Conservation (phyloP, 139 green algal species). For the Picochlorum sp. region DNA sequence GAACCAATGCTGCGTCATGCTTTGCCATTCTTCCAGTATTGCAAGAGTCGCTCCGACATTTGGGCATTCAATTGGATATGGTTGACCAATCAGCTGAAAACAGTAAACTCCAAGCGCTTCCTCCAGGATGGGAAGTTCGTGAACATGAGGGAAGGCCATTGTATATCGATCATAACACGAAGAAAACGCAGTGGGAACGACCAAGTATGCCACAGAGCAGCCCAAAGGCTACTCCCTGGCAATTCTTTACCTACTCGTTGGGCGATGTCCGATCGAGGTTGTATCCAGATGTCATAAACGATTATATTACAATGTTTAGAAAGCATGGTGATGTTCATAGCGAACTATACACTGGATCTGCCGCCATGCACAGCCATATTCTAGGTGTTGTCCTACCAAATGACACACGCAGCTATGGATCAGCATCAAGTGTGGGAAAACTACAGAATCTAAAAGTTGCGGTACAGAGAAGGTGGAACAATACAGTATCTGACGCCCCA, state of each 20-base stretch:
- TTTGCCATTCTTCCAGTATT: constrained; percentile 62
- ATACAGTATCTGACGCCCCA: constrained; percentile 43
- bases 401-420: constrained; percentile 10
- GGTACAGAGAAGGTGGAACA: constrained; percentile 65
- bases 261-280: constrained; percentile 30
- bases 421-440: constrained; percentile 32
- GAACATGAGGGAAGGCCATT: constrained; percentile 76
- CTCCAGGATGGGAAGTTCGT: constrained; percentile 78
- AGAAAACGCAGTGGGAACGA: constrained; percentile 71
- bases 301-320: constrained; percentile 42
- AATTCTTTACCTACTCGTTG: constrained; percentile 24
- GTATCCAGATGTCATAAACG: constrained; percentile 38
- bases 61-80: constrained; percentile 52
- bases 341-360: constrained; percentile 82
- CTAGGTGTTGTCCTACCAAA: constrained; percentile 67
- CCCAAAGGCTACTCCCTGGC: constrained; percentile 7
- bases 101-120: constrained; percentile 5
- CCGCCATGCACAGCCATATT: constrained; percentile 79
- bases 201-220: constrained; percentile 24
- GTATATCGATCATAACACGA: constrained; percentile 91
- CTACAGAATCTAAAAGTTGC: constrained; percentile 59
- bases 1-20: constrained; percentile 93
- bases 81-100: neutral
- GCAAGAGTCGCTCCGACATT: constrained; percentile 40
- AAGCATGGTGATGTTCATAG: constrained; percentile 86